phyloP scores from a whole-genome alignment of 768 basidiomycete genomes.

The Rubroboletus satanas region DNA sequence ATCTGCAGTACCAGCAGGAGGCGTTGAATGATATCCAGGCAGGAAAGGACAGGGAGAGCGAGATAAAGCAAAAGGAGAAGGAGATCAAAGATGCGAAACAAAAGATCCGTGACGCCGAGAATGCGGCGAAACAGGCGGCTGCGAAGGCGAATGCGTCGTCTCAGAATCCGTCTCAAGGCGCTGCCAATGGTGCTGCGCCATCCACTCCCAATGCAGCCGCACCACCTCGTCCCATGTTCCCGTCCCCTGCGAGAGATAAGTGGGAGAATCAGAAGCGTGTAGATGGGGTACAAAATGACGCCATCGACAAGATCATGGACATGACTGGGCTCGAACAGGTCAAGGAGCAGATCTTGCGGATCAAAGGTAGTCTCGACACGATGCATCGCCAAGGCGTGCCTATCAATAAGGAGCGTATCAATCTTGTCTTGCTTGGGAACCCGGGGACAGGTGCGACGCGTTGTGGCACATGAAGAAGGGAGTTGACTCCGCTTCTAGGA shows the following conservation, averaged over 20 bases:
- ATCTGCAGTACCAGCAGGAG: constrained; percentile 34
- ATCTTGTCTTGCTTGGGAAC: constrained; percentile 62
- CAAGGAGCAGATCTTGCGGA: constrained; percentile 53
- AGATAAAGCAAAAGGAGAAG: constrained; percentile 36
- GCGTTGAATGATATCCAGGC: constrained; percentile 35
- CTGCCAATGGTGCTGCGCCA: constrained; percentile 1
- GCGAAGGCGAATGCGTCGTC: constrained; percentile 1
- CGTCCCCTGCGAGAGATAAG: constrained; percentile 40
- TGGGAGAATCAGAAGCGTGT: constrained; percentile 59
- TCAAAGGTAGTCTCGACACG: constrained; percentile 57
- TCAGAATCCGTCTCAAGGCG: background rate
- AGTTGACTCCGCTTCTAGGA: constrained; percentile 34
- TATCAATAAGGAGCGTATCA: constrained; percentile 54
- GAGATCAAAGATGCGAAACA: constrained; percentile 40
- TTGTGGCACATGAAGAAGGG: background rate
- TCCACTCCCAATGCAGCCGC: background rate
- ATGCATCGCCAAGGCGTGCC: constrained; percentile 50
- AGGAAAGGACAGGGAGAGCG: constrained; percentile 44
- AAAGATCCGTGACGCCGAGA: constrained; percentile 10
- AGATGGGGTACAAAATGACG: constrained; percentile 47
- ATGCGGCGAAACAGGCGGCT: constrained; percentile 11
- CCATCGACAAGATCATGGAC: constrained; percentile 65
- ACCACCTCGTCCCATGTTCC: constrained; percentile 14
- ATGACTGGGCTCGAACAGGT: constrained; percentile 69
- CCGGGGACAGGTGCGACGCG: constrained; percentile 61